These are phyloP conservation scores for Akanthomyces uredinophilus DNA, from an alignment of 2,329 filamentous ascomycete species.

Conservation along the genomic window DNA sequence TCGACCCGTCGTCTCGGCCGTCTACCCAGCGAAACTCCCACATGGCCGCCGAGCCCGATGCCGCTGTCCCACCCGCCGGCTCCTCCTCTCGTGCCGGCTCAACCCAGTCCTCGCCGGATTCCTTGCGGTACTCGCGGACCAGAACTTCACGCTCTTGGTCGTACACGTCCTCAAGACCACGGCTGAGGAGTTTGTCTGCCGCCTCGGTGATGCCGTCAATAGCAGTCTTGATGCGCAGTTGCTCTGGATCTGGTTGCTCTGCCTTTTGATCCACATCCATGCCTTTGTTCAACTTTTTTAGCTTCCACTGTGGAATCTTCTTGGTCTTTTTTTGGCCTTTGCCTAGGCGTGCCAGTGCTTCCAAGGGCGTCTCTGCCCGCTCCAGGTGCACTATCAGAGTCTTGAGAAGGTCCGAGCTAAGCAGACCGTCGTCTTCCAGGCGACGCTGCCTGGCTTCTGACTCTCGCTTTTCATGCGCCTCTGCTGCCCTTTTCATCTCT, in stretches of 20 bases:
- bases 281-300: conserved; percentile 59
- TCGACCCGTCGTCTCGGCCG: conserved; percentile 69
- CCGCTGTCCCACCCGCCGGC: conserved; percentile 60
- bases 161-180: conserved; percentile 87
- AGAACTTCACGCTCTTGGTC: conserved; percentile 81
- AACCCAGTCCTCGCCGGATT: conserved; percentile 82
- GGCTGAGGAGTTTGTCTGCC: conserved; percentile 77
- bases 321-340: conserved; percentile 58
- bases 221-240: conserved; percentile 62
- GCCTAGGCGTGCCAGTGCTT: conserved; percentile 78
- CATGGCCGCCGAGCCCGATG: conserved; percentile 26
- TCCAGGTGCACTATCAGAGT: conserved; percentile 70
- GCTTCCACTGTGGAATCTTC: conserved; percentile 61
- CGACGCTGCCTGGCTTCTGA: conserved; percentile 67
- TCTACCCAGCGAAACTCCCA: conserved; percentile 97
- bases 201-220: conserved; percentile 84
- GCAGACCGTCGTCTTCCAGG: conserved; percentile 66
- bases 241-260: conserved; percentile 66
- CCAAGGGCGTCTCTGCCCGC: conserved; percentile 77
- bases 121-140: conserved; percentile 73
- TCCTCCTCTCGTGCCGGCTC: conserved; percentile 48
- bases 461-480: conserved; percentile 81
- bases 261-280: conserved; percentile 63
- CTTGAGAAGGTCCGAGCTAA: conserved; percentile 68
- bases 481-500: conserved; percentile 82